Conservation (phyloP, 768 basidiomycete species). For the Pleurotus citrinopileatus region DNA sequence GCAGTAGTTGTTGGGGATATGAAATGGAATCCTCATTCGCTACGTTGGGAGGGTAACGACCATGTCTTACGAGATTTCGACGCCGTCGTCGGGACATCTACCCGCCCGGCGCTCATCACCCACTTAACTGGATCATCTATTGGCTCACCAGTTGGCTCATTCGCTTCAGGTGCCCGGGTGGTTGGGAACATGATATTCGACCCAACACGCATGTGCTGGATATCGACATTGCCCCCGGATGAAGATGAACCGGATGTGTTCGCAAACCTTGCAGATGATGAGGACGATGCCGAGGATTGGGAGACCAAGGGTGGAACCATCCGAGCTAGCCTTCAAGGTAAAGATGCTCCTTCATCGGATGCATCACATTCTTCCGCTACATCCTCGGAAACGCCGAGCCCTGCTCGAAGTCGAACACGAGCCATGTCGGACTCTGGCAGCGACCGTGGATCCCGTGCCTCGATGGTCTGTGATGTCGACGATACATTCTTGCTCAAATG, state of each 20-base stretch:
- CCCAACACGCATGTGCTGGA: conserved; percentile 92
- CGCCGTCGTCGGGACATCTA: conserved; percentile 73
- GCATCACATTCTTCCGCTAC: conserved; percentile 27
- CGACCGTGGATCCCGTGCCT: conserved; percentile 77
- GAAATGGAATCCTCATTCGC: conserved; percentile 90
- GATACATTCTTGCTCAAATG: conserved; percentile 72
- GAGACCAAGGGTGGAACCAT: conserved; percentile 80
- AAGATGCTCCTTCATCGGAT: conserved; percentile 25
- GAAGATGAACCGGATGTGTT: conserved; percentile 97
- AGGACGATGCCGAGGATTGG: conserved; percentile 73
- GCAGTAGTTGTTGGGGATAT: conserved; percentile 89
- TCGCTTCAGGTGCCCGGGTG: conserved; percentile 77
- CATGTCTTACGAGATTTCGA: conserved; percentile 90
- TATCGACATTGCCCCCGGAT: conserved; percentile 79
- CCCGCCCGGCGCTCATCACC: conserved; percentile 93
- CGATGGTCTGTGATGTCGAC: conserved; percentile 75
- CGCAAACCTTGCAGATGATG: conserved; percentile 88
- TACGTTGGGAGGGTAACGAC: conserved; percentile 98
- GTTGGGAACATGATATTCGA: conserved; percentile 99
- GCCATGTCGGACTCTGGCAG: conserved; percentile 75
- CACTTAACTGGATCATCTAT: conserved; percentile 88
- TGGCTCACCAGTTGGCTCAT: conserved; percentile 73
- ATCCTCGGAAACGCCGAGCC: conserved; percentile 50
- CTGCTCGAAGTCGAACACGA: conserved; percentile 59
- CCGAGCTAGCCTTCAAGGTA: conserved; percentile 47